These are phyloP conservation scores for Laburnicola sp. DNA, from an alignment of 2,329 filamentous ascomycete genomes.

Conservation along the genomic window DNA sequence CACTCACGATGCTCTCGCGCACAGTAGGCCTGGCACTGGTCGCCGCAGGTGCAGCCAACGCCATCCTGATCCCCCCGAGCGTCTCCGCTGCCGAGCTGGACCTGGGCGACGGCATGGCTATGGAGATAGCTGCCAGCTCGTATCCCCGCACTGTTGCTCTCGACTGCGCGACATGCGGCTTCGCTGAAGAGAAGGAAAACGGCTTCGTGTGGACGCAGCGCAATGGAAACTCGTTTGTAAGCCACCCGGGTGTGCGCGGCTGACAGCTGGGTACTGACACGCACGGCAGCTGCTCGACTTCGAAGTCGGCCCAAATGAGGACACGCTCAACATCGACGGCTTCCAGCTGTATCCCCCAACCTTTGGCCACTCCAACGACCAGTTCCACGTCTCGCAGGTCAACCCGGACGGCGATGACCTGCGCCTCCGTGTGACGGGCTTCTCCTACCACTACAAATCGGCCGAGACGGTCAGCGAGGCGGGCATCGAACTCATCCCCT, in stretches of 20 bases:
- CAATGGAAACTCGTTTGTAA: slow-evolving; percentile 42
- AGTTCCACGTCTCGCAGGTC: slow-evolving; percentile 41
- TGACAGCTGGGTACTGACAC: slow-evolving; percentile 23
- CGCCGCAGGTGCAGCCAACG: slow-evolving; percentile 31
- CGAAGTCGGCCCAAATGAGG: slow-evolving; percentile 35
- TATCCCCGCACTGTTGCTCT: slow-evolving; percentile 37
- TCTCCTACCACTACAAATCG: slow-evolving; percentile 39
- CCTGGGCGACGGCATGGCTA: slow-evolving; percentile 34
- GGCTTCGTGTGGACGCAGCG: slow-evolving; percentile 34
- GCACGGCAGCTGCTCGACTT: slow-evolving; percentile 42
- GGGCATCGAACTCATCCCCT: slow-evolving; percentile 45
- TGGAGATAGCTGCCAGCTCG: slow-evolving; percentile 40
- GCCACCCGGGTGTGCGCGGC: slow-evolving; percentile 12
- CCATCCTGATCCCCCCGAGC: slow-evolving; percentile 41
- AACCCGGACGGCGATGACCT: slow-evolving; percentile 31
- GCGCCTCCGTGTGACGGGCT: slow-evolving; percentile 42
- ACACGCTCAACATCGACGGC: slow-evolving; percentile 41
- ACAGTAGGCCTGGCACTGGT: slow-evolving; percentile 43
- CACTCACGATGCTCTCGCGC: slow-evolving; percentile 33
- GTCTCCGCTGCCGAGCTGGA: slow-evolving; percentile 32
- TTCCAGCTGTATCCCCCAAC: slow-evolving; percentile 45
- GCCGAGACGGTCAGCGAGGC: slow-evolving; percentile 42
- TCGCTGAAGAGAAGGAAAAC: slow-evolving; percentile 29
- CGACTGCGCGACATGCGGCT: slow-evolving; percentile 41
- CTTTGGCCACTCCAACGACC: slow-evolving; percentile 32